phyloP scores from a whole-genome alignment of 345 rosid species.

The Citrus maxima region DNA sequence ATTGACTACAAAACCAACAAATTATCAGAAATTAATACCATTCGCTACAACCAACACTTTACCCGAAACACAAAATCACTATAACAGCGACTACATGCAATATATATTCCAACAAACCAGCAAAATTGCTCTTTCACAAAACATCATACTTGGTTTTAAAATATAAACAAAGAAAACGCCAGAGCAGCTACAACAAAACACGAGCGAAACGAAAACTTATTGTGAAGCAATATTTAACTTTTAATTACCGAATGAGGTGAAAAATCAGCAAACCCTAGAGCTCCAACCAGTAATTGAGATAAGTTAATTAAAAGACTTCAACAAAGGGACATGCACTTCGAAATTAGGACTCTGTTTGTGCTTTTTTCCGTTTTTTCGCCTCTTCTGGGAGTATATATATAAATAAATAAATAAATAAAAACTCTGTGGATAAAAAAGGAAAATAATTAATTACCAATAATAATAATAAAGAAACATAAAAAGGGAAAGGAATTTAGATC shows the following conservation, averaged over 20 bases:
- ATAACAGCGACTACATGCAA: not conserved
- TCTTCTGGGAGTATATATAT: not conserved
- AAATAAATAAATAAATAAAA: no score
- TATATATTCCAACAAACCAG: not conserved
- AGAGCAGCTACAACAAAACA: not conserved
- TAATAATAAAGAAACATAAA: not conserved
- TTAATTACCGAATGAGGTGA: slow-evolving; percentile 5
- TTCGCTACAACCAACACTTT: not conserved
- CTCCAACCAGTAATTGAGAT: not conserved
- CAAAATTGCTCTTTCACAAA: not conserved
- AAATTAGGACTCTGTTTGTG: not conserved
- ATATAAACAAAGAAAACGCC: not conserved
- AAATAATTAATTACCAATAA: not conserved
- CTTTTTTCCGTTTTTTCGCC: not conserved
- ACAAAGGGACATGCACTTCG: not conserved
- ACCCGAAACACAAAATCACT: not conserved
- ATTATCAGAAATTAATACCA: not conserved
- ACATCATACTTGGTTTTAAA: not conserved
- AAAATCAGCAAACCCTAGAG: slow-evolving; percentile 12
- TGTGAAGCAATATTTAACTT: not conserved
- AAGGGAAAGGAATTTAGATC: not conserved
- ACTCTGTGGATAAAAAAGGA: no score
- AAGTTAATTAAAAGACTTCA: not conserved
- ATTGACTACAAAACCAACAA: not conserved
- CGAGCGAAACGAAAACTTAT: not conserved